These are phyloP conservation scores for Penicillium parvum DNA, from an alignment of 495 filamentous ascomycete genomes.

Conservation along the genomic window DNA sequence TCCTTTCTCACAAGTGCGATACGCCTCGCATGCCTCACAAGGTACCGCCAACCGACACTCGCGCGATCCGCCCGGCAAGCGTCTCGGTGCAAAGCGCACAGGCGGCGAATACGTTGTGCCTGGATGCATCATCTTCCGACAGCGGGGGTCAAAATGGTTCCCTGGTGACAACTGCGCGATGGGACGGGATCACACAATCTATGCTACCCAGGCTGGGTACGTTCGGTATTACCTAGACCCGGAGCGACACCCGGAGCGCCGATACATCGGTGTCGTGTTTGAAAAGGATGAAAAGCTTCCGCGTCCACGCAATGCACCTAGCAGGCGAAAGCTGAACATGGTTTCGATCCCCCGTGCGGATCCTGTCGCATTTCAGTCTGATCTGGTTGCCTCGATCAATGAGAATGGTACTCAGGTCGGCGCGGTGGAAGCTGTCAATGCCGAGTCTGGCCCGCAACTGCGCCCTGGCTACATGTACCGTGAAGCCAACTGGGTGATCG, in stretches of 20 bases:
- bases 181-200: conserved; percentile 97
- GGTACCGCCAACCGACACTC: conserved; percentile 76
- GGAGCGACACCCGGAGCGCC: conserved; percentile 66
- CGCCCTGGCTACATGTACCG: conserved; percentile 74
- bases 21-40: conserved; percentile 83
- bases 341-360: conserved; percentile 46
- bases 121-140: conserved; percentile 96
- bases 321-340: conserved; percentile 66
- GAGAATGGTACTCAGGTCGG: conserved; percentile 30
- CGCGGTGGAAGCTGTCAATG: conserved; percentile 30
- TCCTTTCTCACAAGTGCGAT: conserved; percentile 49
- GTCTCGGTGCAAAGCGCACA: conserved; percentile 89
- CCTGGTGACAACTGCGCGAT: conserved; percentile 90
- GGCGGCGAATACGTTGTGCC: conserved; percentile 87
- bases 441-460: conserved; percentile 45
- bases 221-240: conserved; percentile 96
- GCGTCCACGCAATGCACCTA: conserved; percentile 59
- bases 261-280: conserved; percentile 90
- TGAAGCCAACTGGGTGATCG: conserved; percentile 83
- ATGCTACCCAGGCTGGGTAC: conserved; percentile 75
- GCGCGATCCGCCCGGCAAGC: conserved; percentile 86
- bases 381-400: conserved; percentile 30
- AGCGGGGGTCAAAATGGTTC: conserved; percentile 91
- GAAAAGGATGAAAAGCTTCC: conserved; percentile 68
- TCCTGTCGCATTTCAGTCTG: conserved; percentile 28